Evolutionary conservation across 176 grass and related monocot genomes (phyloP).

Genomic region (Luzula sylvatica): DNA sequence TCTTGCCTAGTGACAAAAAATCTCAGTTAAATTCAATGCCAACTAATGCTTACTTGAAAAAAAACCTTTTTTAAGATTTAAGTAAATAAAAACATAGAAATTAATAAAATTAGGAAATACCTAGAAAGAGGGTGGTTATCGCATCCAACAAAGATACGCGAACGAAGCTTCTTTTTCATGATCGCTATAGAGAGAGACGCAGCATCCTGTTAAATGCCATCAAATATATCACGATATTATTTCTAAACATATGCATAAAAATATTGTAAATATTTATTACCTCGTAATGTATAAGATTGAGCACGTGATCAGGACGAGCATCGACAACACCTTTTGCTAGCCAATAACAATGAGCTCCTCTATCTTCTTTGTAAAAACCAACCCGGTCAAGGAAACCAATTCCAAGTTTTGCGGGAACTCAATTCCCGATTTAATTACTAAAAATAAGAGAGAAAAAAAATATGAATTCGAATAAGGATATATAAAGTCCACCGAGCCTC

Average conservation of each 20-base stretch:
- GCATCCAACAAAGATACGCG: slow-evolving; percentile 31
- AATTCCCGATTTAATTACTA: too few relatives aligned
- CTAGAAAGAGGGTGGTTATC: slow-evolving; percentile 39
- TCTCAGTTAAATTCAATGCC: slow-evolving; percentile 3
- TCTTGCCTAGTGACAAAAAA: slow-evolving; percentile 53
- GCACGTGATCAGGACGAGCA: slow-evolving; percentile 56
- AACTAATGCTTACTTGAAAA: not conserved
- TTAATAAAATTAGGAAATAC: slow-evolving; percentile 6
- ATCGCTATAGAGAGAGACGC: slow-evolving; percentile 34
- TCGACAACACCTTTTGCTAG: slow-evolving; percentile 72
- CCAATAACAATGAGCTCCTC: slow-evolving; percentile 84
- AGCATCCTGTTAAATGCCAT: slow-evolving; percentile 27
- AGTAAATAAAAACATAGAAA: not conserved
- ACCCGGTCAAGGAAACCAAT: slow-evolving; percentile 40
- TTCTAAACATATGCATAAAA: too few relatives aligned
- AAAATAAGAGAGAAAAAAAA: too few relatives aligned
- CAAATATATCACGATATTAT: too few relatives aligned
- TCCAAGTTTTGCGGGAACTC: not conserved
- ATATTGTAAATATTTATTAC: slow-evolving; percentile 21
- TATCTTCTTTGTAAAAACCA: slow-evolving; percentile 74
- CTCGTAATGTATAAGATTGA: slow-evolving; percentile 99
- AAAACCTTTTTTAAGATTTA: not conserved
- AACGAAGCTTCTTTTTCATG: slow-evolving; percentile 30
- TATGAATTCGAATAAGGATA: slow-evolving; percentile 37
- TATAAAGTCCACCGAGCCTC: slow-evolving; percentile 87